Conservation (phyloP, 768 basidiomycete species). For the Calocybe indica region DNA sequence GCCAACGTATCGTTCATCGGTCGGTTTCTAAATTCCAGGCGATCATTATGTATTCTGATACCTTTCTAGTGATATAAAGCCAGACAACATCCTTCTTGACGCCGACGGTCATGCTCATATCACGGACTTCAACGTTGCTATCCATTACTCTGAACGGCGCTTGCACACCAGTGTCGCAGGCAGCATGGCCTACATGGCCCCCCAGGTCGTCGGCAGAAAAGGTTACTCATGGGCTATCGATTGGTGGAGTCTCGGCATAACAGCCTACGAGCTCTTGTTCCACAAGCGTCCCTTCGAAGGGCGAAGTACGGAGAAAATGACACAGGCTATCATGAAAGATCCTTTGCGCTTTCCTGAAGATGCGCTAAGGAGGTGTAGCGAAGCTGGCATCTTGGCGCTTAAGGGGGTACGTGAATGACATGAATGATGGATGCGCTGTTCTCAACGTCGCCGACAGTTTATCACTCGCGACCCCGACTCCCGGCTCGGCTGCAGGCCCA, state of each 20-base stretch:
- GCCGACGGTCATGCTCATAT: constrained; percentile 92
- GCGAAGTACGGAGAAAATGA: constrained; percentile 84
- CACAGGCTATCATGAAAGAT: constrained; percentile 79
- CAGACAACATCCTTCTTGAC: constrained; percentile 95
- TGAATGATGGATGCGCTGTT: no score
- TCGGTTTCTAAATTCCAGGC: constrained; percentile 18
- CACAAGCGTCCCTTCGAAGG: constrained; percentile 85
- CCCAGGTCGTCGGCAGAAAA: constrained; percentile 86
- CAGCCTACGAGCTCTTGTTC: constrained; percentile 87
- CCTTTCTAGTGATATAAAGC: constrained; percentile 81
- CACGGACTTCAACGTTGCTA: constrained; percentile 98
- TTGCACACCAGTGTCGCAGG: constrained; percentile 92
- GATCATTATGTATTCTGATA: no score
- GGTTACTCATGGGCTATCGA: constrained; percentile 93
- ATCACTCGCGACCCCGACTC: constrained; percentile 76
- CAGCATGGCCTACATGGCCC: constrained; percentile 99
- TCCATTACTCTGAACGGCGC: constrained; percentile 89
- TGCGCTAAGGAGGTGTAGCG: constrained; percentile 52
- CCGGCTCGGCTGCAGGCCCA: constrained; percentile 75
- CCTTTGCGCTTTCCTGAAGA: constrained; percentile 72
- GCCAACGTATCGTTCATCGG: constrained; percentile 92
- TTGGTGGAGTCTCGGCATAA: constrained; percentile 94
- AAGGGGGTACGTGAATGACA: constrained; percentile 45
- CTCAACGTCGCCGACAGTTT: constrained; percentile 41
- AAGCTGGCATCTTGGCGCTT: constrained; percentile 61